phyloP scores from a whole-genome alignment of 441 rosid species.

The Flueggea neowawraea region DNA sequence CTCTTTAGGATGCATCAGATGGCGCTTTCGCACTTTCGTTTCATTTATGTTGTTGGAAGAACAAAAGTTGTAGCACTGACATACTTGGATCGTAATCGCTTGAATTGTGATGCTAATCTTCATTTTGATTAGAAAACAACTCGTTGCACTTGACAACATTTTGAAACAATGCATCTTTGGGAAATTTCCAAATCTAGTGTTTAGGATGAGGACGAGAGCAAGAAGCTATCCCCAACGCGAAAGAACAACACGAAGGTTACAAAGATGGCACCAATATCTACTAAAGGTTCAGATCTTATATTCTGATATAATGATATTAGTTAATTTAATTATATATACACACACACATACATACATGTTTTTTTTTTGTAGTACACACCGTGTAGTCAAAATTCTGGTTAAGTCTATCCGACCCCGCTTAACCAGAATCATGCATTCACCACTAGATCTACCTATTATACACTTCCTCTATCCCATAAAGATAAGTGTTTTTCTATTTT shows the following conservation, averaged over 20 bases:
- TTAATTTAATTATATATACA: no score
- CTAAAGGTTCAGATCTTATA: constrained; percentile 25
- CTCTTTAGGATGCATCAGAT: constrained; percentile 62
- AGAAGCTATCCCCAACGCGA: constrained; percentile 19
- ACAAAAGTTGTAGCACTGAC: constrained; percentile 60
- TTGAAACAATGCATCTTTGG: constrained; percentile 42
- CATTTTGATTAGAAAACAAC: not conserved
- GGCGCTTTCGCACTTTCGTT: constrained; percentile 69
- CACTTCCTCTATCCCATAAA: no score
- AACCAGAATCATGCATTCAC: no score
- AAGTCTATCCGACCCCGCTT: no score
- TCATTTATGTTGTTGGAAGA: constrained; percentile 65
- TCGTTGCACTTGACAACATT: not conserved
- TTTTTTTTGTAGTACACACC: no score
- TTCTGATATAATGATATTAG: no score
- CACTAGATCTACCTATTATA: no score
- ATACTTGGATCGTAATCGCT: constrained; percentile 54
- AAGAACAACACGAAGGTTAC: constrained; percentile 13
- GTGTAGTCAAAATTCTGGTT: no score
- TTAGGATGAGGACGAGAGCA: constrained; percentile 31
- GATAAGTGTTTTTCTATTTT: no score
- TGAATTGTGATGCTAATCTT: constrained; percentile 2
- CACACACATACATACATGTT: no score
- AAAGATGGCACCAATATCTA: constrained; percentile 21
- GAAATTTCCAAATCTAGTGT: constrained; percentile 43